phyloP scores from a whole-genome alignment of 2,329 filamentous ascomycete species.

The Colletotrichum lentis region DNA sequence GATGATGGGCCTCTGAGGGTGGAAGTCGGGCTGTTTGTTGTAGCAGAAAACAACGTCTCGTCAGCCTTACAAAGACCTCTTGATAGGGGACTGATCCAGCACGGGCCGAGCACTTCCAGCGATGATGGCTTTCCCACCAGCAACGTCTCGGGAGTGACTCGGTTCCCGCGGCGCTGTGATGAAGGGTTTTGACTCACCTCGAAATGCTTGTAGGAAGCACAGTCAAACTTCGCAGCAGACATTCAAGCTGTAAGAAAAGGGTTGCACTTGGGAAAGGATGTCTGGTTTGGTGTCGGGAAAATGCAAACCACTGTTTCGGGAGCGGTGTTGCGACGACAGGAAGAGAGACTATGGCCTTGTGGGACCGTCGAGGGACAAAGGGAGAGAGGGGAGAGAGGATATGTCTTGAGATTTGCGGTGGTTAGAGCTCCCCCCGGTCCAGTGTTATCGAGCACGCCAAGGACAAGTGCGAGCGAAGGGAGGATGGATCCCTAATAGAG shows the following conservation, averaged over 20 bases:
- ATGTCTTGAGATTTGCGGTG: conserved; percentile 36
- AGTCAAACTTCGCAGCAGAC: conserved; percentile 66
- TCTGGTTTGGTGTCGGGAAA: conserved; percentile 34
- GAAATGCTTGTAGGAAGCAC: conserved; percentile 65
- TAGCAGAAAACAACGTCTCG: conserved; percentile 28
- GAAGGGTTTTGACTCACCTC: conserved; percentile 59
- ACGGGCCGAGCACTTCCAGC: neutral
- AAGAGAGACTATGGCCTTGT: conserved; percentile 36
- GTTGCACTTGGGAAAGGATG: conserved; percentile 36
- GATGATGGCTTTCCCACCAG: conserved; percentile 46
- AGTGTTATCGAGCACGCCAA: conserved; percentile 23
- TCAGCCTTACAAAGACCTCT: conserved; percentile 40
- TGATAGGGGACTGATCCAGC: neutral
- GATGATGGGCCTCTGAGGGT: conserved; percentile 64
- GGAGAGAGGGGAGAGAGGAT: conserved; percentile 35
- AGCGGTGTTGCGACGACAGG: conserved; percentile 38
- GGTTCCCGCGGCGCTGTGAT: conserved; percentile 6
- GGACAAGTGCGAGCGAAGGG: conserved; percentile 28
- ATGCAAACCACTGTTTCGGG: conserved; percentile 41
- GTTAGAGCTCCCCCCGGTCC: conserved; percentile 17
- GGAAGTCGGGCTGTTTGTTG: conserved; percentile 57
- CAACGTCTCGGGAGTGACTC: conserved; percentile 44
- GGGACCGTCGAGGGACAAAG: conserved; percentile 32
- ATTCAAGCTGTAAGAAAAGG: conserved; percentile 57
- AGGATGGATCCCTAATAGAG: conserved; percentile 33